These are phyloP conservation scores for Solanum corneliomulleri DNA, from an alignment of 257 asterid genomes.

Conservation along the genomic window DNA sequence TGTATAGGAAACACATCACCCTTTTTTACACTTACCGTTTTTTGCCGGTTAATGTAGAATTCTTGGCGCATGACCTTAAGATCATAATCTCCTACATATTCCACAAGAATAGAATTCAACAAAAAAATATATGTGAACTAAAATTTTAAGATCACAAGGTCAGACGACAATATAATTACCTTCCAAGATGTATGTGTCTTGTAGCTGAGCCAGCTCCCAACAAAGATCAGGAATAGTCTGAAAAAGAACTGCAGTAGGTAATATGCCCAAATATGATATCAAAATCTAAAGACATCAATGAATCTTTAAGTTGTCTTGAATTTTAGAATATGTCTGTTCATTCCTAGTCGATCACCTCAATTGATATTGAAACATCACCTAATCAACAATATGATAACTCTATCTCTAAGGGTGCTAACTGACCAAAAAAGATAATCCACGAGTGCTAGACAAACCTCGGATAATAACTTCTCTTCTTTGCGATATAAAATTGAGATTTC, in stretches of 20 bases:
- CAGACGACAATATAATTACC: conserved; percentile 26
- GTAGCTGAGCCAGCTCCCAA: conserved; percentile 96
- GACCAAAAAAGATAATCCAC: background rate
- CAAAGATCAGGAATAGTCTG: conserved; percentile 96
- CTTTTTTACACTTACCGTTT: conserved; percentile 47
- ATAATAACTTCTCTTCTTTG: conserved; percentile 76
- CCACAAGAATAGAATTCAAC: background rate
- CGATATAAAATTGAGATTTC: conserved; percentile 77
- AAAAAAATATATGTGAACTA: background rate
- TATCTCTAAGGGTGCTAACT: background rate
- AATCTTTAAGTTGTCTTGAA: background rate
- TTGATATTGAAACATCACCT: background rate
- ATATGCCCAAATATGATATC: background rate
- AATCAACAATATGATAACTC: background rate
- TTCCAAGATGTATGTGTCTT: conserved; percentile 94
- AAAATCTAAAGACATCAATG: background rate
- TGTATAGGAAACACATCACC: background rate
- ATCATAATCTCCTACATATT: conserved; percentile 79
- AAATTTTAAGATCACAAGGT: background rate
- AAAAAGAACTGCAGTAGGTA: conserved; percentile 11
- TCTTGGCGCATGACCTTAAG: conserved; percentile 99
- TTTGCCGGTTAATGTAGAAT: conserved; percentile 83
- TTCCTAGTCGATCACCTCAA: background rate
- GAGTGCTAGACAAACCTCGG: conserved; percentile 57
- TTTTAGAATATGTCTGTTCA: background rate